Percentiles rank a stretch among this genome's conserved stretches.
phyloP scores from a whole-genome alignment of 2,329 filamentous ascomycete genomes.

The Trichophyton equinum region DNA sequence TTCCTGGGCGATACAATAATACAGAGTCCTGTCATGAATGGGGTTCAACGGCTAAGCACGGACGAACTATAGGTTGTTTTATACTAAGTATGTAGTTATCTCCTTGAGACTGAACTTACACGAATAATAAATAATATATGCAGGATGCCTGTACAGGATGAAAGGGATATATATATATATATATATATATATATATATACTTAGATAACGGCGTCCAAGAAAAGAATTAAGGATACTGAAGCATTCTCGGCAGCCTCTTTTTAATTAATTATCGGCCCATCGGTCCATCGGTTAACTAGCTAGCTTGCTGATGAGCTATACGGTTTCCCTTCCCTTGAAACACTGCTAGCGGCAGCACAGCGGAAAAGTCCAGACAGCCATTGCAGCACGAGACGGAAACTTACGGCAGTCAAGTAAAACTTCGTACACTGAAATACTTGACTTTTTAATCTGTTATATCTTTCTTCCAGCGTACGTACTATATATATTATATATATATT shows the following conservation, averaged over 20 bases:
- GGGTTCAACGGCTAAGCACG: constrained; percentile 1
- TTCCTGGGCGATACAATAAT: neutral
- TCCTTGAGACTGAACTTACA: neutral
- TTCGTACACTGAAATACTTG: no score
- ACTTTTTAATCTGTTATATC: neutral
- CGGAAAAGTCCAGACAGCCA: no score
- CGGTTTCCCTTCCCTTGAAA: no score
- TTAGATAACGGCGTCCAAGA: neutral
- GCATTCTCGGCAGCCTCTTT: neutral
- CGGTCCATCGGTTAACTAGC: no score
- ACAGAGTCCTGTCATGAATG: neutral
- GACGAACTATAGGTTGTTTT: neutral
- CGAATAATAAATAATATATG: neutral
- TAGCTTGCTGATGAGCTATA: no score
- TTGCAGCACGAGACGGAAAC: no score
- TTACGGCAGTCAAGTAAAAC: no score
- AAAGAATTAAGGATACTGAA: neutral
- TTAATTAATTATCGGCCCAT: neutral
- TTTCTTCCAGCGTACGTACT: neutral
- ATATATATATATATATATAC: no score
- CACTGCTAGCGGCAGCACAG: no score
- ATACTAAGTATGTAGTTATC: neutral
- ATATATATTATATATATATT: no score
- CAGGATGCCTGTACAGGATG: neutral
- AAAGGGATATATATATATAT: neutral